phyloP scores from a whole-genome alignment of 192 early-diverging fungal genomes.

The Phycomyces nitens region DNA sequence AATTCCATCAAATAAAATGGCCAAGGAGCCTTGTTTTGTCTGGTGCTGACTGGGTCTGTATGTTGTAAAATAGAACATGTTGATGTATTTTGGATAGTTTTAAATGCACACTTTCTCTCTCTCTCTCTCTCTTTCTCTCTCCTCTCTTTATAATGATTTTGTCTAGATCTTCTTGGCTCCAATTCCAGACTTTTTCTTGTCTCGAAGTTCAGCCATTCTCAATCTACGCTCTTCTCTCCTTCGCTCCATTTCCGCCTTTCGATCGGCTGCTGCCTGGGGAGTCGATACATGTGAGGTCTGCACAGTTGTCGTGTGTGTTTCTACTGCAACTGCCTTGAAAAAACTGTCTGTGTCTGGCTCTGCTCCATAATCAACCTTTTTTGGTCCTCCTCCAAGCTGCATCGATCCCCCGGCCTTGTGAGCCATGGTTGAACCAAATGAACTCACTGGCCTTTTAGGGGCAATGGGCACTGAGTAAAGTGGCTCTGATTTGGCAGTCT shows the following conservation, averaged over 20 bases:
- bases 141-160: background rate
- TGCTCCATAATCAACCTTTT: background rate
- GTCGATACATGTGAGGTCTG: background rate
- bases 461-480: background rate
- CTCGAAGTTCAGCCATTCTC: constrained; percentile 33
- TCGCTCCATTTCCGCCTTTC: constrained; percentile 46
- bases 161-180: constrained; percentile 49
- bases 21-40: background rate
- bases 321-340: background rate
- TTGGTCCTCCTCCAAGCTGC: background rate
- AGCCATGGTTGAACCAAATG: no score
- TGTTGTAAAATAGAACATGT: no score
- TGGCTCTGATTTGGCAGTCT: background rate
- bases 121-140: no score
- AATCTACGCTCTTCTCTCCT: constrained; percentile 53
- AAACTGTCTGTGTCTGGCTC: background rate
- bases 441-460: no score
- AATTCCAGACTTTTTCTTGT: constrained; percentile 33
- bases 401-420: background rate
- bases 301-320: background rate
- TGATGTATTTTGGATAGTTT: no score
- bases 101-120: no score
- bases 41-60: no score
- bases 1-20: background rate
- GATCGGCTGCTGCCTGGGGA: constrained; percentile 22